Evolutionary conservation across 192 early-diverging fungal species (phyloP), one percentile per base, ranked within the genome.

Genomic region (Umbelopsis isabellina): DNA sequence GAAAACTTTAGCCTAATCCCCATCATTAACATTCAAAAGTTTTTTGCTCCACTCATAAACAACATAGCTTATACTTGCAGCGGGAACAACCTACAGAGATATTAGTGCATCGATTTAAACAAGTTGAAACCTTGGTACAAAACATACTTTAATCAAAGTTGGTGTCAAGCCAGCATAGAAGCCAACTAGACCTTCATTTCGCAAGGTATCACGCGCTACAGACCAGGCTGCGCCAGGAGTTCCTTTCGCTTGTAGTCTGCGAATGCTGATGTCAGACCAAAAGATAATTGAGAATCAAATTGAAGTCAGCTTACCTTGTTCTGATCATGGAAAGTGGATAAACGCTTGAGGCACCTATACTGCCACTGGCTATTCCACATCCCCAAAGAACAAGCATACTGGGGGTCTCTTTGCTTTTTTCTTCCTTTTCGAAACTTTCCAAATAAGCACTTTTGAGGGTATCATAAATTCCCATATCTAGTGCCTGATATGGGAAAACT

Each of bases 131-230:
- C 6, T 22, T 27, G 22, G 30, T 12, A 46, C n/a, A 9, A 45
- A 21, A 48, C 30, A 23, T 75, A 91, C 90, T 83, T 93, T 93
- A 23, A 86, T 65, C 35, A 93, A 72, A 6, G 90, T 90, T n/a
- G 91, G 91, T 13, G 82, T 85, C 49, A 93, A 73, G 33, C 92
- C 92, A 66, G 89, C 88, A 72, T 92, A 93, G 76, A 93, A 93
- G 3, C 91, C 91, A 23, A 76, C 70, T 9, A 85, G 46, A 30
- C 89, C 85, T 52, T 93, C 91, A 25, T 79, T 55, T 23, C 65
- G 48, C 52, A 81, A 89, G 6, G 90, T 89, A 55, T 86, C 83
- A 35, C 80, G 71, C 46, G 86, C 77, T 6, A 81, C 88, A 78
- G 92, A 90, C 70, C 83, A 74, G 20, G 83, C 81, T 7, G 79